Conservation (phyloP, 139 green algal species). For the Volvox reticuliferus region DNA sequence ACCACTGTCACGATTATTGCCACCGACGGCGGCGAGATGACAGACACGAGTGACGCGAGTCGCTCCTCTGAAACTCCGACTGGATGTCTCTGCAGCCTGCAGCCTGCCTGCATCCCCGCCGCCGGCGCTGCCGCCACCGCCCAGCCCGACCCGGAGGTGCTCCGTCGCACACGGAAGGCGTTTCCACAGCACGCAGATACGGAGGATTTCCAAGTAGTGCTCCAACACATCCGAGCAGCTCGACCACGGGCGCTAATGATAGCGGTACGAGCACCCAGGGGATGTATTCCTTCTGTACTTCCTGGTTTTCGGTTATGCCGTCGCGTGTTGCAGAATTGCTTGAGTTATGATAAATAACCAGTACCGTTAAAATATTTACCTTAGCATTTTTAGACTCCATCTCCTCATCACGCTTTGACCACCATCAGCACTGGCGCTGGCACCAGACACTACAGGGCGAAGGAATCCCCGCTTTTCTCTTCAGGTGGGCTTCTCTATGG, state of each 20-base stretch:
- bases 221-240: slow-evolving; percentile 8
- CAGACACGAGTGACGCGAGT: too few relatives aligned
- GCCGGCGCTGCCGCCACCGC: background rate
- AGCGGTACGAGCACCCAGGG: background rate
- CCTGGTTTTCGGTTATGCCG: too few relatives aligned
- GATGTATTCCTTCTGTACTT: too few relatives aligned
- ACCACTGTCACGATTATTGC: background rate
- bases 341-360: too few relatives aligned
- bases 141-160: background rate
- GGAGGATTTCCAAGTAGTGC: slow-evolving; percentile 33
- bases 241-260: background rate
- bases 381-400: too few relatives aligned
- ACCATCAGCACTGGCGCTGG: too few relatives aligned
- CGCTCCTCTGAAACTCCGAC: too few relatives aligned
- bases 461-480: background rate
- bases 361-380: too few relatives aligned
- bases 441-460: too few relatives aligned
- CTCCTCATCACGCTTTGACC: too few relatives aligned
- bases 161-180: slow-evolving; percentile 24
- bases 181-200: slow-evolving; percentile 43
- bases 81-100: background rate
- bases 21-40: background rate
- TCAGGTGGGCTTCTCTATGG: slow-evolving; percentile 50
- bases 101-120: background rate
- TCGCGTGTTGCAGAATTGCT: too few relatives aligned